Evolutionary conservation across 1,139 yeast genomes (phyloP).

Genomic region (Hansenula sp.): DNA sequence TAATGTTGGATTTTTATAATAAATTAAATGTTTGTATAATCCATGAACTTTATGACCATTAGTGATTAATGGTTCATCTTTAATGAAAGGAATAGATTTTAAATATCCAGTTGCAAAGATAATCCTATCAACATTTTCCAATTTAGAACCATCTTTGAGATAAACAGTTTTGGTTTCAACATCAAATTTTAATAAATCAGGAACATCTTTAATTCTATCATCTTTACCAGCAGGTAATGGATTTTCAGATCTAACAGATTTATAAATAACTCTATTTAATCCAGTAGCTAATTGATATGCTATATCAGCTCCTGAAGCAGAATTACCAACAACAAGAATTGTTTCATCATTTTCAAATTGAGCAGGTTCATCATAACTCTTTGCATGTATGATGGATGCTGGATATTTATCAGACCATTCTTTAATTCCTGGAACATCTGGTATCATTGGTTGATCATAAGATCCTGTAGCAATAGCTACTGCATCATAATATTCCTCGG

Average conservation of each 20-base stretch:
- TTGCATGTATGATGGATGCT: constrained; percentile 52
- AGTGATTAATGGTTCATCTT: constrained; percentile 33
- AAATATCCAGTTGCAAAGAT: constrained; percentile 65
- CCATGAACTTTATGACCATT: constrained; percentile 42
- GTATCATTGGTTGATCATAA: constrained; percentile 52
- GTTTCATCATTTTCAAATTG: constrained; percentile 32
- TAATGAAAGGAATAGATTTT: constrained; percentile 43
- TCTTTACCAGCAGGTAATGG: constrained; percentile 36
- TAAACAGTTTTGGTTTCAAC: constrained; percentile 26
- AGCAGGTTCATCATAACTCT: constrained; percentile 48
- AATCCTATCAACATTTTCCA: constrained; percentile 41
- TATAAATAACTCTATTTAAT: constrained; percentile 37
- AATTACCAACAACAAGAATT: constrained; percentile 58
- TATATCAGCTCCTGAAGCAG: constrained; percentile 60
- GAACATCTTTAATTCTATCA: constrained; percentile 21
- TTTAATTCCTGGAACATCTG: constrained; percentile 48
- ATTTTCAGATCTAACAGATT: constrained; percentile 33
- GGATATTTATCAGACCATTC: constrained; percentile 45
- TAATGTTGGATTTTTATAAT: constrained; percentile 49
- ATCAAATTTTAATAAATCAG: constrained; percentile 34
- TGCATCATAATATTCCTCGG: constrained; percentile 43
- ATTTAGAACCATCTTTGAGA: constrained; percentile 33
- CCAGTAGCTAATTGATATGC: constrained; percentile 44
- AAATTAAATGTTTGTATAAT: constrained; percentile 48
- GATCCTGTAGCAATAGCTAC: constrained; percentile 59